These are phyloP conservation scores for Xylaria arbuscula DNA, from an alignment of 2,329 filamentous ascomycete genomes.

Conservation along the genomic window DNA sequence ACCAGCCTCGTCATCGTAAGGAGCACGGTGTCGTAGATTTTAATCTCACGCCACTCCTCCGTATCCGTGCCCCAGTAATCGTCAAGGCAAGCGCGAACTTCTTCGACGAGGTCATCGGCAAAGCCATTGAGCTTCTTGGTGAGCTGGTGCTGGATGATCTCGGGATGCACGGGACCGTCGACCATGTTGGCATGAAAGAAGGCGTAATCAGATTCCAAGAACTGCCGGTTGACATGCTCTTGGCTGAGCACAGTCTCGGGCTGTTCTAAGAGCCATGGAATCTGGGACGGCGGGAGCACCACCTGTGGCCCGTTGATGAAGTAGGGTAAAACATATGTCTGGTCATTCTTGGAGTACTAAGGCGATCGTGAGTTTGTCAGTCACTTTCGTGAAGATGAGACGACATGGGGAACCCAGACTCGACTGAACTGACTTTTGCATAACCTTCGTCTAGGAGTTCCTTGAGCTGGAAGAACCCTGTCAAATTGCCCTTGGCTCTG, in stretches of 20 bases:
- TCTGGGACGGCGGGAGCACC: conserved; percentile 48
- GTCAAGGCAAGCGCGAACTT: conserved; percentile 45
- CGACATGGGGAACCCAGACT: not conserved
- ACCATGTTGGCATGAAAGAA: conserved; percentile 50
- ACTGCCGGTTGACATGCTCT: conserved; percentile 50
- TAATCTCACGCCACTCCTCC: conserved; percentile 49
- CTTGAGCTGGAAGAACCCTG: conserved; percentile 45
- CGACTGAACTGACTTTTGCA: conserved; percentile 39
- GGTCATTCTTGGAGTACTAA: conserved; percentile 49
- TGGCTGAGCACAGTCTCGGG: conserved; percentile 50
- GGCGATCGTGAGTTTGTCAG: not conserved
- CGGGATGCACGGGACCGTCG: conserved; percentile 48
- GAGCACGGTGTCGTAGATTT: conserved; percentile 51
- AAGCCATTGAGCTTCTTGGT: conserved; percentile 49
- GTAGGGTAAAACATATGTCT: conserved; percentile 49
- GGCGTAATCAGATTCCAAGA: conserved; percentile 51
- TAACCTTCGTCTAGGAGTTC: conserved; percentile 48
- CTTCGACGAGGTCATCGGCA: conserved; percentile 49
- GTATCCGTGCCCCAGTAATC: conserved; percentile 49
- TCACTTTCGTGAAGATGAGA: not conserved
- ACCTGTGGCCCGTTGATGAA: conserved; percentile 51
- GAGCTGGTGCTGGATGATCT: conserved; percentile 50
- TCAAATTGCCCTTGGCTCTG: conserved; percentile 46
- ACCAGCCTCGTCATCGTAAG: conserved; percentile 48
- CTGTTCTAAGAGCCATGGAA: conserved; percentile 50